Base-by-base conservation (phyloP, 768 basidiomycete species). In the Collybia nuda region DNA sequence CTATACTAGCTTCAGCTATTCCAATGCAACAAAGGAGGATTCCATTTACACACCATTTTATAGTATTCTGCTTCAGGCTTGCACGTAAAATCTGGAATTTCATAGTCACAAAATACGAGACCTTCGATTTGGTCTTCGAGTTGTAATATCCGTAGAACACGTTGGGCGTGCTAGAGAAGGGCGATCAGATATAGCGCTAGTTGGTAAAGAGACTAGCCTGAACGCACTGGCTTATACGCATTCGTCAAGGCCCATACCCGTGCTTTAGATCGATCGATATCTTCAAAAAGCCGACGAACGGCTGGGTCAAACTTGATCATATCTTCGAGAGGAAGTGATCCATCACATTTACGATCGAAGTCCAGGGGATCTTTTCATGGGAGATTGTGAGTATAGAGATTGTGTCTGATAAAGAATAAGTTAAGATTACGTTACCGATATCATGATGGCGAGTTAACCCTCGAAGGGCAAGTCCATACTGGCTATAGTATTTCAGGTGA, bases 241-340 rank as follows among this genome's bases (percentile, higher is more conserved):
- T 94, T 94, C 3, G 92, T 94, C 38, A 93, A 67, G 2, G 80
- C 90, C 91, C 91, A 93, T 4, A 93, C 83, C n/a, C 82, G 79
- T 7, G 76, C 81, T 64, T 88, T 92, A 23, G 73, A 76, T 41
- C 84, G 80, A 61, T 94, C 89, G 24, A 94, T 82, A 61, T 93
- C 89, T 63, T 86, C 69, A 44, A 94, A 76, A 5, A 94, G 76
- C 58, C 83, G 78, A 18, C 84, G 81, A 8, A 88, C 63, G 6
- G 55, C 60, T 6, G 85, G 80, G 61, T 87, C 72, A 24, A 84
- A 87, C 22, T 76, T 73, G 55, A 94, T 84, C 72, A 88, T 85
- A 2, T 85, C 76, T 61, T 94, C 92, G 6, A 94, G 74, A 6
- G 92, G 92, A 11, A 94, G 75, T 18, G 89, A 80, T 2, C 86